These are phyloP conservation scores for Candida sithepensis DNA, from an alignment of 805 yeast genomes.

Conservation along the genomic window DNA sequence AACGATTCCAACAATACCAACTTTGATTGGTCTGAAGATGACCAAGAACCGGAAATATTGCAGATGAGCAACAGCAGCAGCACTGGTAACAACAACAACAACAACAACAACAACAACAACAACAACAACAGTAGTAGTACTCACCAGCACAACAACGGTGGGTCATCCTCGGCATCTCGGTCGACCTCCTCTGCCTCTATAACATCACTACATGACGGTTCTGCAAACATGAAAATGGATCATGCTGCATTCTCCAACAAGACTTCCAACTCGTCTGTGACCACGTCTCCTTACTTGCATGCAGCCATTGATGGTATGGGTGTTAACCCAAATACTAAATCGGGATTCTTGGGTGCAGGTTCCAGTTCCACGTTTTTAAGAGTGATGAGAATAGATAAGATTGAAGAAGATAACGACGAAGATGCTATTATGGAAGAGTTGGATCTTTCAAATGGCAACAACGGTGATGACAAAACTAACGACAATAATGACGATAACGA, in stretches of 20 bases:
- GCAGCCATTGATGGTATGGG: constrained; percentile 59
- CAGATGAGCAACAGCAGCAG: not conserved
- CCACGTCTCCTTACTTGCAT: constrained; percentile 22
- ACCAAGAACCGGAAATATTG: constrained; percentile 33
- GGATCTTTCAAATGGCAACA: constrained; percentile 5
- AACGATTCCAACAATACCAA: constrained; percentile 37
- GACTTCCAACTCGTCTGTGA: constrained; percentile 19
- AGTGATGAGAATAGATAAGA: constrained; percentile 31
- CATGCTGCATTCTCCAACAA: constrained; percentile 9
- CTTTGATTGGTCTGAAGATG: constrained; percentile 59
- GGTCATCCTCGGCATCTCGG: constrained; percentile 16
- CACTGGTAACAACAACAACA: not conserved
- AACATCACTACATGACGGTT: constrained; percentile 8
- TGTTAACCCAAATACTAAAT: constrained; percentile 43
- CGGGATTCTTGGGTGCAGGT: constrained; percentile 65
- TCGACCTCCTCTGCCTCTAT: constrained; percentile 6
- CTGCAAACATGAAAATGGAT: constrained; percentile 7
- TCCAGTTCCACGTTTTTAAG: constrained; percentile 52
- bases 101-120: not conserved
- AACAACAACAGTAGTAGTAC: not conserved
- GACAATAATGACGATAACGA: not conserved
- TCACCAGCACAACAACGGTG: constrained; percentile 1
- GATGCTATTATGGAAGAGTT: constrained; percentile 18
- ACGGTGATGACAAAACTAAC: not conserved
- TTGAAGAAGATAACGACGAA: constrained; percentile 22